Percentiles rank a stretch among this genome's conserved stretches.
These are phyloP conservation scores for Cupressus sempervirens DNA, from an alignment of 75 land plant genomes.

Conservation along the genomic window DNA sequence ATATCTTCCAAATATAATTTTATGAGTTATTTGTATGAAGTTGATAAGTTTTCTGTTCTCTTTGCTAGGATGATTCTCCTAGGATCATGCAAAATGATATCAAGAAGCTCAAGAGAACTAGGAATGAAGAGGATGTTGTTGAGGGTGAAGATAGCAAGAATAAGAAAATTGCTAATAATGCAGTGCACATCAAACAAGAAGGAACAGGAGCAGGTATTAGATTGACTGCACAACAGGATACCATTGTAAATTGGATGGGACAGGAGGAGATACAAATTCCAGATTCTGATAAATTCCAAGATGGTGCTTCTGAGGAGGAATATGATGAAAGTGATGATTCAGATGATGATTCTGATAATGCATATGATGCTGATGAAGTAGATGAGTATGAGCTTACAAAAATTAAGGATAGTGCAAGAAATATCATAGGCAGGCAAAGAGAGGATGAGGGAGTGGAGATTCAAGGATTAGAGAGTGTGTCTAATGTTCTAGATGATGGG, in stretches of 20 bases:
- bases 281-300: constrained; percentile 33
- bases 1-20: neutral
- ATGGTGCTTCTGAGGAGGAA: constrained; percentile 21
- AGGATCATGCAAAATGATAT: constrained; percentile 12
- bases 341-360: constrained; percentile 27
- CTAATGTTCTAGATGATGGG: constrained; percentile 17
- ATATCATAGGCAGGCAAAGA: neutral
- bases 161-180: constrained; percentile 7
- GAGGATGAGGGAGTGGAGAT: neutral
- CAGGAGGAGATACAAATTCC: constrained; percentile 27
- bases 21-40: neutral
- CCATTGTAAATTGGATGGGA: constrained; percentile 45
- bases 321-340: constrained; percentile 21
- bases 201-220: neutral
- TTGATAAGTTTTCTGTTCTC: neutral
- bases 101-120: constrained; percentile 22
- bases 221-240: constrained; percentile 6
- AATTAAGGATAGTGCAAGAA: neutral
- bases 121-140: constrained; percentile 13
- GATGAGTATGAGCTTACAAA: constrained; percentile 15
- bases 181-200: constrained; percentile 12
- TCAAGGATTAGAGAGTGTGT: constrained; percentile 6
- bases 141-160: neutral
- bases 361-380: constrained; percentile 30
- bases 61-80: constrained; percentile 15